These are phyloP conservation scores for Aspergillus melleus DNA, from an alignment of 2,329 filamentous ascomycete genomes.

Conservation along the genomic window DNA sequence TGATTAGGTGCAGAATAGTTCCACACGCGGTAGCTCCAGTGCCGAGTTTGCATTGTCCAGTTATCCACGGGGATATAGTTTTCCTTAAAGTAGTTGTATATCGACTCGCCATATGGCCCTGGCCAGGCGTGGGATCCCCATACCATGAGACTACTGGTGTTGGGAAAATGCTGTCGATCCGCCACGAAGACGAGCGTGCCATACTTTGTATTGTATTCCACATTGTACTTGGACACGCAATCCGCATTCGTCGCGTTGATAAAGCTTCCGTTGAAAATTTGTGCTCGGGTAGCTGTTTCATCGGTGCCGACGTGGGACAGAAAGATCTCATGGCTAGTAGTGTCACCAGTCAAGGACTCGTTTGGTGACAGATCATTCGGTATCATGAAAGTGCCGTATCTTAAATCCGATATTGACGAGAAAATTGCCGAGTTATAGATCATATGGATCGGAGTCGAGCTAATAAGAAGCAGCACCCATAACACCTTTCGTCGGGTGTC, in stretches of 20 bases:
- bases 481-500: conserved; percentile 13
- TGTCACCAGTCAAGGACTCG: neutral
- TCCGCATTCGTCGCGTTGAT: neutral
- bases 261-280: neutral
- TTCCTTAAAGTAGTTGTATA: neutral
- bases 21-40: neutral
- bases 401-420: neutral
- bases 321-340: neutral
- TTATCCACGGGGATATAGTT: too few species aligned
- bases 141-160: neutral
- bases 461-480: neutral
- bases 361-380: neutral
- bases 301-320: neutral
- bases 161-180: neutral
- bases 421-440: neutral
- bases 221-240: neutral
- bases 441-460: neutral
- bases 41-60: neutral
- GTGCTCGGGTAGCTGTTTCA: neutral
- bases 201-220: neutral
- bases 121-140: neutral
- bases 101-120: neutral
- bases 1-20: neutral
- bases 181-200: neutral
- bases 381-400: neutral